Conservation (phyloP, 1,139 yeast genomes). For the Yamadazyma blattariae region DNA sequence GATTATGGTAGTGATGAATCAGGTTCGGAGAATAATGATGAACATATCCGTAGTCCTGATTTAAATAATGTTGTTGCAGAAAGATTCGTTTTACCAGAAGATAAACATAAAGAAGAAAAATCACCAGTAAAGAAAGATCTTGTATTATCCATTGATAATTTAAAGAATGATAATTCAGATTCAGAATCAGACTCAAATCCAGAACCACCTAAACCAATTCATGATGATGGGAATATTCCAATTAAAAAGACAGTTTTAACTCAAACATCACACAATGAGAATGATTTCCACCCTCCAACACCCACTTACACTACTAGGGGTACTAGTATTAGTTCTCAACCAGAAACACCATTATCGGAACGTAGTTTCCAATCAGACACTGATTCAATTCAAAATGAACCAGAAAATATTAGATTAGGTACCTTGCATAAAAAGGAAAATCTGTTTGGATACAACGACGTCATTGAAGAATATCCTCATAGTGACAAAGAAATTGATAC, state of each 20-base stretch:
- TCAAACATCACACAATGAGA: background rate
- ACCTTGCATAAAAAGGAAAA: constrained; percentile 2
- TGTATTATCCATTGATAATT: constrained; percentile 36
- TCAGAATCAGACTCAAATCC: background rate
- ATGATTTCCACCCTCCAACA: constrained; percentile 28
- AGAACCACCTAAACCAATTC: background rate
- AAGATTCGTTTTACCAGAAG: constrained; percentile 11
- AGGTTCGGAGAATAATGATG: constrained; percentile 11
- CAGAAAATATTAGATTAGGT: constrained; percentile 21
- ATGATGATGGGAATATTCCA: constrained; percentile 3
- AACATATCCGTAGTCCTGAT: constrained; percentile 9
- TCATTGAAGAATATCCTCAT: constrained; percentile 6
- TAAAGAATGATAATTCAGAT: constrained; percentile 15
- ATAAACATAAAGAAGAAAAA: background rate
- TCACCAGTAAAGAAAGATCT: constrained; percentile 14
- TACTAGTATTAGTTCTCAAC: constrained; percentile 11
- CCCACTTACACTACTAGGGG: constrained; percentile 18
- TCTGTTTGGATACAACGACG: constrained; percentile 5
- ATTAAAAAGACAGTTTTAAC: constrained; percentile 5
- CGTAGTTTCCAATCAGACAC: constrained; percentile 32
- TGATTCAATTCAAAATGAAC: constrained; percentile 41
- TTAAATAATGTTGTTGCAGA: constrained; percentile 13
- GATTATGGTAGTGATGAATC: constrained; percentile 22
- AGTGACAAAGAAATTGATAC: background rate
- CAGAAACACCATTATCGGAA: constrained; percentile 33